Base-by-base conservation (phyloP, 768 basidiomycete genomes). In the Boletus rufocinnamomeus region DNA sequence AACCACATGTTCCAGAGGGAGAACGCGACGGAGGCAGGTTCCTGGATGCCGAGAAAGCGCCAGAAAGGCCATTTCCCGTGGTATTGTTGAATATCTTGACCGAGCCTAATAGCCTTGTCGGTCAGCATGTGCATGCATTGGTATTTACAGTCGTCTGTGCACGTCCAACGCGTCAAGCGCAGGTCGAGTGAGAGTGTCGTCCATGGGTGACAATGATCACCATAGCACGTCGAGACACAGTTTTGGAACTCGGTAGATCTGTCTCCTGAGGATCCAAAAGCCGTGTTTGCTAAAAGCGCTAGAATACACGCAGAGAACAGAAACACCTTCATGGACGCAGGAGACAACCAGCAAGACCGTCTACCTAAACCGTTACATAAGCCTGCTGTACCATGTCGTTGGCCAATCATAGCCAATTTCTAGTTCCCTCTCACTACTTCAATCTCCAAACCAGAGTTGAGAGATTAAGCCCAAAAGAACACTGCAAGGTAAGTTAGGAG, bases 21-120 rank as follows among this genome's bases (percentile, higher is more conserved):
- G 76, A 98, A 97, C 37, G 84, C 73, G 57, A 97, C 95, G 3
- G 92, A 91, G 9, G 95, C 89, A 7, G 96, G 95, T 74, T 99
- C 96, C 69, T 98, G 96, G 73, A 93, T 88, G 32, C 95, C 93
- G n/a, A 79, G 75, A 23, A 90, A 76, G 32, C 95, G 82, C 84
- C 87, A 89, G 72, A 99, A 98, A 0, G 95, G 93, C 96, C 96
- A 98, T 77, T 98, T 98, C 17, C 96, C 97, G 66, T 93, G 84
- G 72, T 91, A 95, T 64, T 97, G 95, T 45, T 90, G 83, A 1
- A 91, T 74, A 2, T 57, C 63, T 41, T 66, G 64, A 0, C 83
- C 82, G 6, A 58, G 64, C 34, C 63, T 52, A n/a, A 82, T 62
- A 35, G 84, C 83, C 9, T 74, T 67, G 60, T 84, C 81, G 6